Conservation (phyloP, 2,329 filamentous ascomycete species). For the Colletotrichum sp. region DNA sequence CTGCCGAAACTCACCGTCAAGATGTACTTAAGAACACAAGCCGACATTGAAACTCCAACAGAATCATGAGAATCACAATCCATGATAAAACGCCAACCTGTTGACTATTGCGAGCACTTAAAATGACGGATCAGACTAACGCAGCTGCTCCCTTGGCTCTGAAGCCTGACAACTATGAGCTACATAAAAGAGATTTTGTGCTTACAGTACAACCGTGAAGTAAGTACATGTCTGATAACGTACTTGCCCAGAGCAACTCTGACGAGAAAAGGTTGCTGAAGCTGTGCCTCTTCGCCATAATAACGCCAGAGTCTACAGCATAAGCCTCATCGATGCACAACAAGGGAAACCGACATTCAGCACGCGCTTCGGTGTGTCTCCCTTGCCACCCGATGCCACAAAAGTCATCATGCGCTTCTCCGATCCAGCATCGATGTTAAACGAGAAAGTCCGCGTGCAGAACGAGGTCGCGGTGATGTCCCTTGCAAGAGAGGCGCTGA, state of each 20-base stretch:
- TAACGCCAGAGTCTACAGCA: not conserved
- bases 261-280: not conserved
- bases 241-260: not conserved
- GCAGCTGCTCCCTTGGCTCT: fast-evolving
- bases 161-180: not conserved
- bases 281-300: not conserved
- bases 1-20: not conserved
- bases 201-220: not conserved
- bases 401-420: not conserved
- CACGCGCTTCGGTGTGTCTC: not conserved
- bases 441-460: not conserved
- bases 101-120: fast-evolving
- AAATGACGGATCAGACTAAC: not conserved
- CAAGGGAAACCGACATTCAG: not conserved
- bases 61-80: not conserved
- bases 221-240: not conserved
- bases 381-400: not conserved
- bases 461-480: not conserved
- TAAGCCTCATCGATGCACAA: not conserved
- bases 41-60: fast-evolving
- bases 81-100: fast-evolving
- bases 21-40: not conserved
- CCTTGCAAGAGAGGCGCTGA: not conserved
- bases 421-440: not conserved
- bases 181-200: not conserved